Percentiles rank a stretch among this genome's conserved stretches.
phyloP scores from a whole-genome alignment of 306 rosid species.

The Glycine tomentella region DNA sequence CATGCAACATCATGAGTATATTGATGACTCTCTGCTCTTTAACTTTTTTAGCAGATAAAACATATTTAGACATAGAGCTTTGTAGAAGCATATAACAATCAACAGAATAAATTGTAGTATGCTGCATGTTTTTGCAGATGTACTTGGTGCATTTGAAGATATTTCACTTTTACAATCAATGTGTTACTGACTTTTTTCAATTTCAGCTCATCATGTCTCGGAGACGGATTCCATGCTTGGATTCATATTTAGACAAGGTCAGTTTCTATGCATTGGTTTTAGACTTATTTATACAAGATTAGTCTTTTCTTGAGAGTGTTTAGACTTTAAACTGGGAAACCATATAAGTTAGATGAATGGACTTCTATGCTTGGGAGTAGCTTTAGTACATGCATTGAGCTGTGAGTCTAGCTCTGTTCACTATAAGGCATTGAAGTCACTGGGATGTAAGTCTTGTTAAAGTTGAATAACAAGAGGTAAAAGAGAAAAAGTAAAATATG shows the following conservation, averaged over 20 bases:
- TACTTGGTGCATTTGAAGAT: neutral
- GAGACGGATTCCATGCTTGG: slow-evolving; percentile 95
- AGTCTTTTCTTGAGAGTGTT: slow-evolving; percentile 29
- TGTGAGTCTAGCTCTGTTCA: neutral
- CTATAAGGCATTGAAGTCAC: neutral
- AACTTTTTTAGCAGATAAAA: neutral
- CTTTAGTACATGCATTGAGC: neutral
- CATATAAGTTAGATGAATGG: slow-evolving; percentile 5
- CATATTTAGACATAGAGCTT: neutral
- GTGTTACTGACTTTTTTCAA: slow-evolving; percentile 38
- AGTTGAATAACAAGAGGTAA: neutral
- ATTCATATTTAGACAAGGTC: slow-evolving; percentile 95
- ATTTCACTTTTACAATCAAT: slow-evolving; percentile 36
- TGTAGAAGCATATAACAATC: neutral
- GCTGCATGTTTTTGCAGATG: neutral
- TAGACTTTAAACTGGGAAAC: neutral
- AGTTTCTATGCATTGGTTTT: slow-evolving; percentile 30
- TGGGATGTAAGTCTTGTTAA: neutral
- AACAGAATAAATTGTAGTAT: neutral
- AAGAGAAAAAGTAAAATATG: neutral
- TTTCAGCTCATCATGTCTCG: slow-evolving; percentile 95
- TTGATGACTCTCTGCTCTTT: neutral
- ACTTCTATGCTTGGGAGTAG: neutral
- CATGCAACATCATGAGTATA: slow-evolving; percentile 2
- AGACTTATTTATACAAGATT: neutral